Conservation (phyloP, 1,284 basidiomycete species). For the Microbotryum violaceum region DNA sequence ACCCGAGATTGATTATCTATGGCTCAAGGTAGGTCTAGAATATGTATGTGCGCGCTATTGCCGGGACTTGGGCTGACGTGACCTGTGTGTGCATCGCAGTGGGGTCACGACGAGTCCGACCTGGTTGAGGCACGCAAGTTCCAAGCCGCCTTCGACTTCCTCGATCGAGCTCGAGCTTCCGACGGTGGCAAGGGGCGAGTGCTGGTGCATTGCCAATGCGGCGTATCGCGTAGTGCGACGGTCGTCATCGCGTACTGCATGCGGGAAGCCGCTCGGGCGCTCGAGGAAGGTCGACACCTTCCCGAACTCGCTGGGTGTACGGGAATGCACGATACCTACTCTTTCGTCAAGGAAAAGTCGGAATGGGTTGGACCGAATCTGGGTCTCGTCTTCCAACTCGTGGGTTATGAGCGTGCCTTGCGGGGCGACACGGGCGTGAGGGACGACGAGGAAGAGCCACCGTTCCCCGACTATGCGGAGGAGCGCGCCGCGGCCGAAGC, state of each 20-base stretch:
- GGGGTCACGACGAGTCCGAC: conserved; percentile 88
- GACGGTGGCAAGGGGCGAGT: conserved; percentile 55
- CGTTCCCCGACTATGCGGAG: conserved; percentile 10
- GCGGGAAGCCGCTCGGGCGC: conserved; percentile 72
- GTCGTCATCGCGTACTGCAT: conserved; percentile 89
- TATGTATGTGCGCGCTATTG: too few species aligned
- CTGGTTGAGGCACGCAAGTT: conserved; percentile 50
- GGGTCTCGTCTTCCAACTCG: conserved; percentile 90
- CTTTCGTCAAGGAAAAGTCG: conserved; percentile 62
- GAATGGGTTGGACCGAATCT: conserved; percentile 89
- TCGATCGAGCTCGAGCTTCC: conserved; percentile 64
- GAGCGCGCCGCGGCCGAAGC: conserved; percentile 54
- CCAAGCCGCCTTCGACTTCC: conserved; percentile 52
- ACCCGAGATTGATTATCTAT: conserved; percentile 78
- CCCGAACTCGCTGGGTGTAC: conserved; percentile 37
- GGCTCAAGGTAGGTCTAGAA: conserved; percentile 89
- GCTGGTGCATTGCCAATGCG: conserved; percentile 91
- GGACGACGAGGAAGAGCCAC: conserved; percentile 10
- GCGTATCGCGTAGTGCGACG: conserved; percentile 88
- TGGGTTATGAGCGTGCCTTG: conserved; percentile 83
- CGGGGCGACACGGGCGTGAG: conserved; percentile 16
- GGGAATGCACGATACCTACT: conserved; percentile 79
- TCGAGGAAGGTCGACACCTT: conserved; percentile 37
- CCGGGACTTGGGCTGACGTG: conserved; percentile 36
- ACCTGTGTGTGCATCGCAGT: conserved; percentile 68